Evolutionary conservation across 352 stramenopile genomes (phyloP), one percentile per base, ranked within the genome.

Genomic region (Pythium phragmitis): DNA sequence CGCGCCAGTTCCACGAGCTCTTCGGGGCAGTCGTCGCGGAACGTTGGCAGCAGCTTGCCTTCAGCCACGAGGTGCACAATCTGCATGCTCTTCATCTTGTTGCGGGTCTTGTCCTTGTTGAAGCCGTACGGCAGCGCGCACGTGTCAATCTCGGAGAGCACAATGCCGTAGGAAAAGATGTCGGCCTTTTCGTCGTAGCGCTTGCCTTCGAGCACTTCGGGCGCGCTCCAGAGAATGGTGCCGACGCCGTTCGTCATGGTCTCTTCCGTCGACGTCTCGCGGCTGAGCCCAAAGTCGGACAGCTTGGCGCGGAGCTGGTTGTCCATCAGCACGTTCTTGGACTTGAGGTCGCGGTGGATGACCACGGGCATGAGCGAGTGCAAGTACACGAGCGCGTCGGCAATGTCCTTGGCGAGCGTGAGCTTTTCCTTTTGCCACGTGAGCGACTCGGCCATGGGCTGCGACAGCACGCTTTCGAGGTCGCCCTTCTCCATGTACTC

Each of bases 401-500:
- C 80, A 26, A 91, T 81, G 33, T 90, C 82, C 42, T 79, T 74
- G 28, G 80, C 82, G 6, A 91, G 63, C 37, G 55, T 74, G 41
- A 87, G 59, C 59, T 91, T 91, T 43, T 87, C 80, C 30, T 75
- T 73, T 16, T 43, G 60, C 82, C 82, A 91, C 62, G 72, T 77
- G 30, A 91, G 57, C 23, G 65, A 60, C 26, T 74, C 63, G 11
- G 80, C 79, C 5, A 68, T 54, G 3, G 80, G 67, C 33, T 78
- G 73, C 4, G 61, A 66, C 36, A 91, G 58, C 34, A 87, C 60
- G 43, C 51, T 74, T 47, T 89, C 80, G 3, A 94, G 56, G 58
- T 94, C 85, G 11, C 85, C 81, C n/a, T 81, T 73, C 43, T 86
- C 75, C 68, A 94, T 85, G 62, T 87, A 94, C 66, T 94, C 85